Conservation (phyloP, 306 rosid species). For the Amphicarpaea edgeworthii region DNA sequence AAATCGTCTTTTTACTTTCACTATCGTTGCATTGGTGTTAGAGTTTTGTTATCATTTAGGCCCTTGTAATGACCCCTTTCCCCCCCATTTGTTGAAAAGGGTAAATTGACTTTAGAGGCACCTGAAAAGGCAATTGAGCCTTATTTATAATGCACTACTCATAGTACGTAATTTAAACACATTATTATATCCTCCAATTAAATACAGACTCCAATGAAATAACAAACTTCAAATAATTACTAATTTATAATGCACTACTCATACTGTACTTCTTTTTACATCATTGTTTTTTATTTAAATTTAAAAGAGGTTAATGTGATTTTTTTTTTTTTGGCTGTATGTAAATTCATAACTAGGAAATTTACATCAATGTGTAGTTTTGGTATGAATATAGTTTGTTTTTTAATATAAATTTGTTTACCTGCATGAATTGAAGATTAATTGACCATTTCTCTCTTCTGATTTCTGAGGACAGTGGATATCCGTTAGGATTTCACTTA, state of each 20-base stretch:
- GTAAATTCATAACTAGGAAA: background rate
- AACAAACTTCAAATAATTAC: background rate
- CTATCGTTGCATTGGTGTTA: background rate
- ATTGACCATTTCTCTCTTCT: background rate
- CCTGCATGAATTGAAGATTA: background rate
- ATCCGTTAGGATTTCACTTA: slow-evolving; percentile 13
- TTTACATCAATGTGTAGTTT: background rate
- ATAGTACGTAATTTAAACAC: background rate
- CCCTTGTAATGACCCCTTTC: background rate
- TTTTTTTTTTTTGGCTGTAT: too few relatives aligned
- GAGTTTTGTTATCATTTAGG: background rate
- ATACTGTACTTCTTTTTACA: background rate
- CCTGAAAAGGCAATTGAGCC: background rate
- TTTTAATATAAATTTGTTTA: background rate
- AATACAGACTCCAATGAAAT: background rate
- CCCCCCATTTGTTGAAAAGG: background rate
- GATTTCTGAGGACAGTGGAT: background rate
- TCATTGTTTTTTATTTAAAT: background rate
- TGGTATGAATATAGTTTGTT: background rate
- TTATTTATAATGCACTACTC: background rate
- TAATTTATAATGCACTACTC: too few relatives aligned
- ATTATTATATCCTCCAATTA: background rate
- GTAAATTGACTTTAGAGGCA: background rate
- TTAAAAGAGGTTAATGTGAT: background rate
- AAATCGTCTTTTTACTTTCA: background rate